A percentile compares a stretch with the other conserved stretches of the same genome.
Evolutionary conservation across 2,329 filamentous ascomycete genomes (phyloP).

Genomic region (Emergomyces pasteurianus): DNA sequence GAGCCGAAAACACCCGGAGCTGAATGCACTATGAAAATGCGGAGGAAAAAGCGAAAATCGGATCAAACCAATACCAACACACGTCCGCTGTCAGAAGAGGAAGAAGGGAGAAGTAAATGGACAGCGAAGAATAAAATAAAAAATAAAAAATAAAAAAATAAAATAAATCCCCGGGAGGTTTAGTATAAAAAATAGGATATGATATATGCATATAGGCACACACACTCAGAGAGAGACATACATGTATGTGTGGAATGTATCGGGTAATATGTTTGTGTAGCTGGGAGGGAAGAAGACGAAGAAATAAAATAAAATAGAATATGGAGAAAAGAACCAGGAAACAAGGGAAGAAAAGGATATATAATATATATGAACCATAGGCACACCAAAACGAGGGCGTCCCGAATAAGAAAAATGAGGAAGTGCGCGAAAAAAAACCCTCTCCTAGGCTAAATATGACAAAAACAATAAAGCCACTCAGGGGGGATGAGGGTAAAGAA

Average conservation of each 20-base stretch:
- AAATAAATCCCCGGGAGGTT: too few relatives aligned
- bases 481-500: too few relatives aligned
- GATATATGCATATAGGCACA: background rate
- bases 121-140: background rate
- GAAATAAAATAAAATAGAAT: background rate
- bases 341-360: background rate
- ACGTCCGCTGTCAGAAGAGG: background rate
- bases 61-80: background rate
- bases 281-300: background rate
- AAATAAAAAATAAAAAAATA: background rate
- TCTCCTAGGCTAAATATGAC: background rate
- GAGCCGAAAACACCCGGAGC: background rate
- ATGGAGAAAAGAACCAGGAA: background rate
- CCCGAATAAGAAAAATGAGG: background rate
- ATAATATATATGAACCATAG: background rate
- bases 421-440: background rate
- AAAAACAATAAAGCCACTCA: background rate
- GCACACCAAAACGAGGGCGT: background rate
- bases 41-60: background rate
- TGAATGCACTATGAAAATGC: background rate
- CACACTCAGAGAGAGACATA: background rate
- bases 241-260: background rate
- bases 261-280: background rate
- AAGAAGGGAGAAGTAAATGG: too few relatives aligned
- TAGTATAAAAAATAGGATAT: background rate